phyloP scores from a whole-genome alignment of 768 basidiomycete species.

The Tricholoma furcatifolium region DNA sequence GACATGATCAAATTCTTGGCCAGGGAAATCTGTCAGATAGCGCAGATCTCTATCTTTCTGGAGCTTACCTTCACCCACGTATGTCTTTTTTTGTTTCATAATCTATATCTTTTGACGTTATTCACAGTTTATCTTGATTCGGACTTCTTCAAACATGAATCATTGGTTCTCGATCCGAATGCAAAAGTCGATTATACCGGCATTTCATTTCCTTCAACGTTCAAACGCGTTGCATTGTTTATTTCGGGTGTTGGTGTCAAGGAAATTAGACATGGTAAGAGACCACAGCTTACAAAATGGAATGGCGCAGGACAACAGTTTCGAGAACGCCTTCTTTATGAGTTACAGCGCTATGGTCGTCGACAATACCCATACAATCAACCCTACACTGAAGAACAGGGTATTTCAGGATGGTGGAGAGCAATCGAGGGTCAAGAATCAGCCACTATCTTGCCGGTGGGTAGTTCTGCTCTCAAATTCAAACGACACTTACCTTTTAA shows the following conservation, averaged over 20 bases:
- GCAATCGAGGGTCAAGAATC: conserved; percentile 6
- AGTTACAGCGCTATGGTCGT: conserved; percentile 1
- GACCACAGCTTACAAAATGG: conserved; percentile 1
- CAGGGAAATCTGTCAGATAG: conserved; percentile 15
- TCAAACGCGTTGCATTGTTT: conserved; percentile 1
- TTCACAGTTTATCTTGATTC: conserved; percentile 19
- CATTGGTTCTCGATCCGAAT: no score
- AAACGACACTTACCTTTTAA: not conserved
- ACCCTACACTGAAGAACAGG: not conserved
- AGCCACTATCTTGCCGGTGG: conserved; percentile 25
- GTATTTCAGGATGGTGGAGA: not conserved
- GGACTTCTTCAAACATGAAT: conserved; percentile 4
- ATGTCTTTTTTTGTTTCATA: conserved; percentile 2
- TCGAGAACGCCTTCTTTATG: not conserved
- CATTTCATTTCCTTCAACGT: not conserved
- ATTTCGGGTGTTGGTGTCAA: not conserved
- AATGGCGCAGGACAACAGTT: not conserved
- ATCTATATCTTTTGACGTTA: not conserved
- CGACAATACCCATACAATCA: conserved; percentile 8
- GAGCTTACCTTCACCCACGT: conserved; percentile 25
- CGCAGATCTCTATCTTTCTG: conserved; percentile 20
- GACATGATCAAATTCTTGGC: conserved; percentile 21
- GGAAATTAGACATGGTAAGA: not conserved
- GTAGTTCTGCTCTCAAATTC: conserved; percentile 2
- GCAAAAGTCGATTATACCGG: conserved; percentile 2